These are phyloP conservation scores for Isoetes engelmannii DNA, from an alignment of 83 land plant genomes.

Conservation along the genomic window DNA sequence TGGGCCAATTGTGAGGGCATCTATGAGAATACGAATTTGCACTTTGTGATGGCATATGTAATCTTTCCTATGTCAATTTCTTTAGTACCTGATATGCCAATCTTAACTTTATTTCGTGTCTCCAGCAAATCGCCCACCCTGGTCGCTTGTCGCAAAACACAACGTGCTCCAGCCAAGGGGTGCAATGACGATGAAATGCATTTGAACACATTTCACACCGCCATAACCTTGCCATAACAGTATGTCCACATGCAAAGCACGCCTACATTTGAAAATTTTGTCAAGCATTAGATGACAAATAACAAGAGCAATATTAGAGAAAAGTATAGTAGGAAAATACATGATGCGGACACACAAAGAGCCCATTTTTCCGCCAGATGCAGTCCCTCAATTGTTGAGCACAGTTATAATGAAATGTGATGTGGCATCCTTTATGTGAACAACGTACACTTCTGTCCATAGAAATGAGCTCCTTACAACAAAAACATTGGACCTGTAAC, in stretches of 20 bases:
- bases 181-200: conserved; percentile 20
- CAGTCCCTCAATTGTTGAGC: too few relatives aligned
- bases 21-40: conserved; percentile 5
- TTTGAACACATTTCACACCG: conserved; percentile 21
- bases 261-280: neutral
- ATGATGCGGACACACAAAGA: too few relatives aligned
- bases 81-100: neutral
- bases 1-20: neutral
- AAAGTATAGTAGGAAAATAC: too few relatives aligned
- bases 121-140: conserved; percentile 27
- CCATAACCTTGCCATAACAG: conserved; percentile 19
- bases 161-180: conserved; percentile 17
- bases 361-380: too few relatives aligned
- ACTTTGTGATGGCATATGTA: neutral
- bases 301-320: too few relatives aligned
- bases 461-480: too few relatives aligned
- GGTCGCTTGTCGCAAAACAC: conserved; percentile 13
- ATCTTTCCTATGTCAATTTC: too few relatives aligned
- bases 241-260: conserved; percentile 22
- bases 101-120: conserved; percentile 21
- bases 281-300: too few relatives aligned
- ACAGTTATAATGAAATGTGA: too few relatives aligned
- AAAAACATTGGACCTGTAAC: too few relatives aligned
- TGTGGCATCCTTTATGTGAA: too few relatives aligned
- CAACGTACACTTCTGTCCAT: too few relatives aligned